A percentile compares a stretch with the other conserved stretches of the same genome.
These are phyloP conservation scores for Rosellinia necatrix DNA, from an alignment of 2,329 filamentous ascomycete species.

Conservation along the genomic window DNA sequence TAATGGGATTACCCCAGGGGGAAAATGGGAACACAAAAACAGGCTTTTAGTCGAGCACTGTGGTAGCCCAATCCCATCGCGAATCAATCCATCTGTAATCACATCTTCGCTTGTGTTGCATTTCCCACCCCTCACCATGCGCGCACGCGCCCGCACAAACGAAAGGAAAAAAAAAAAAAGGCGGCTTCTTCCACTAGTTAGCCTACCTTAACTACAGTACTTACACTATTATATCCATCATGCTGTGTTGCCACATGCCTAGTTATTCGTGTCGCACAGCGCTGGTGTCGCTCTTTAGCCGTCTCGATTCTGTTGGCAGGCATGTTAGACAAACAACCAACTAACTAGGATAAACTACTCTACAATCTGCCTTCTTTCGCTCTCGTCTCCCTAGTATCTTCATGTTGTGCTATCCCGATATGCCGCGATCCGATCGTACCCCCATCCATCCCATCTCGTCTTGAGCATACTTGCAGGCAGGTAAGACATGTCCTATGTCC, in stretches of 20 bases:
- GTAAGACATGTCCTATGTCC: no score
- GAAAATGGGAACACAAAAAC: conserved; percentile 12
- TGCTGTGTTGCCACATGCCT: conserved; percentile 13
- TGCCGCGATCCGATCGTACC: conserved; percentile 7
- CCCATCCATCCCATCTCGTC: no score
- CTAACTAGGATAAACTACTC: no score
- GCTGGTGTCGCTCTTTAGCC: background rate
- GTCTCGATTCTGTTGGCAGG: conserved; percentile 1
- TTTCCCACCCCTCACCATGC: conserved; percentile 1
- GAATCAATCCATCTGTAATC: conserved; percentile 6
- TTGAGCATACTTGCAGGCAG: no score
- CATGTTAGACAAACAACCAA: background rate
- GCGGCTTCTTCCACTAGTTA: conserved; percentile 4
- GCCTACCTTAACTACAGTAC: no score
- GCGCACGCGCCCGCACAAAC: background rate
- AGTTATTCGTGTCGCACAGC: background rate
- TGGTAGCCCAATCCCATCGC: background rate
- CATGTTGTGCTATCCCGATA: conserved; percentile 9
- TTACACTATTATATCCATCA: conserved; percentile 4
- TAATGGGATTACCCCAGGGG: conserved; percentile 22
- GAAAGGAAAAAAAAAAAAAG: background rate
- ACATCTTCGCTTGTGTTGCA: conserved; percentile 7
- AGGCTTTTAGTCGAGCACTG: conserved; percentile 3
- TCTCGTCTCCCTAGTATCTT: background rate
- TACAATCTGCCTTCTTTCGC: background rate